Base-by-base conservation (phyloP, 768 basidiomycete genomes). In the Boletus eberwhitei region DNA sequence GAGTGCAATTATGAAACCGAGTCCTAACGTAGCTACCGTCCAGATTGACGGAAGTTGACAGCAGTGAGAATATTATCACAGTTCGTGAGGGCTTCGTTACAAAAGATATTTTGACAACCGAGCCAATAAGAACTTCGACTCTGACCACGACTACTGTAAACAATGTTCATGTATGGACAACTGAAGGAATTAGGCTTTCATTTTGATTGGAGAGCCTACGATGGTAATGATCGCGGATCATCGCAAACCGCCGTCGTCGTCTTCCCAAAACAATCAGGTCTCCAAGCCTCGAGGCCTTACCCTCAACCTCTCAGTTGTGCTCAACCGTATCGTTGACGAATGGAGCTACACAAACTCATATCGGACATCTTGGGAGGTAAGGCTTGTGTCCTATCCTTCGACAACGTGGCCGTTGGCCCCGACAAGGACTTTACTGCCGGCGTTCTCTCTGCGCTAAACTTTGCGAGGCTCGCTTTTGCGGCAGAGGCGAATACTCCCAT, bases 381-480 rank as follows among this genome's bases (percentile, higher is more conserved):
- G 47, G 68, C 67, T 2, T 57, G 69, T 26, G 67, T 79, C 45
- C 61, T 79, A 29, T 76, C 77, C 9, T 75, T 78, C 53, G 68
- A 65, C 13, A 75, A 79, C 13, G 69, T 75, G 13, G 75, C 77
- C 42, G 74, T 81, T 37, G 71, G 73, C 16, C 50, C 50, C 22
- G 55, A 59, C 51, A 50, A 53, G 40, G 66, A 48, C 31, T 43
- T 47, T 16, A 75, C 82, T 14, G 72, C 81, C 2, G 80, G 80
- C 54, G 80, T 81, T 13, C 73, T 87, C 22, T 84, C 81, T 5
- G 79, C 80, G 2, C 66, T 87, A 43, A 86, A 87, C 60, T 85
- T 82, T 48, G 78, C 77, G 4, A 74, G 83, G 45, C 59, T 80
- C 12, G 71, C 77, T 21, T 75, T 85, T 22, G 40, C 48, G 14